Base-by-base conservation (phyloP, 495 filamentous ascomycete genomes). In the Penicillium robsamsonii region DNA sequence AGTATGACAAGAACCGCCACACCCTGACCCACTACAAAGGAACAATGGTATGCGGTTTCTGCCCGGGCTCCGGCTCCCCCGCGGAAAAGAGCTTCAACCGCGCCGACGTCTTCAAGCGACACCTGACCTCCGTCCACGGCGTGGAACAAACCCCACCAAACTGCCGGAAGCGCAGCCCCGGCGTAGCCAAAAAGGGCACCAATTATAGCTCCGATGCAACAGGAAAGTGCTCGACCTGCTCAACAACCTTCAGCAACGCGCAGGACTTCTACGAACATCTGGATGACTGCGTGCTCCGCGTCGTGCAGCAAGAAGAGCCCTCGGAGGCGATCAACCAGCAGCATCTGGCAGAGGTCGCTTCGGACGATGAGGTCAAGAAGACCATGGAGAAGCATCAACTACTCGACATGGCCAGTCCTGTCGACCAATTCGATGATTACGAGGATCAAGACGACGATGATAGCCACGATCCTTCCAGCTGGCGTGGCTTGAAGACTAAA, bases 231-330 rank as follows among this genome's bases (percentile, higher is more conserved):
- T 96, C 92, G 11, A 99, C 94, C 29, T 99, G 94, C 72, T 89
- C 89, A 18, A 81, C 82, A 31, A 96, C 88, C 17, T 99, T 99
- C 76, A 84, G 81, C 72, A 96, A 89, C 63, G 92, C 94, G 18
- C 94, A 99, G 66, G 92, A 97, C 70, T 97, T 97, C 74, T 97
- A 97, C 71, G 94, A 99, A 79, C 94, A 99, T 82, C 75, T 99
- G 62, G 94, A 99, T 69, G 94, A 99, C 79, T 99, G 94, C 71
- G 95, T 99, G 53, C 82, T 97, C 53, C 90, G 92, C 63, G 93
- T 97, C 52, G 95, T 99, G 37, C 95, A 97, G 69, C 92, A 96
- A 73, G 90, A 95, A 68, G 94, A 97, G 67, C 95, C 95, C 6
- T 89, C 89, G 53, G 95, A 97, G 75, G 90, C 89, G 37, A 94